A percentile compares a stretch with the other conserved stretches of the same genome.
Conservation (phyloP, 139 green algal genomes). For the Nannochloris sp. region DNA sequence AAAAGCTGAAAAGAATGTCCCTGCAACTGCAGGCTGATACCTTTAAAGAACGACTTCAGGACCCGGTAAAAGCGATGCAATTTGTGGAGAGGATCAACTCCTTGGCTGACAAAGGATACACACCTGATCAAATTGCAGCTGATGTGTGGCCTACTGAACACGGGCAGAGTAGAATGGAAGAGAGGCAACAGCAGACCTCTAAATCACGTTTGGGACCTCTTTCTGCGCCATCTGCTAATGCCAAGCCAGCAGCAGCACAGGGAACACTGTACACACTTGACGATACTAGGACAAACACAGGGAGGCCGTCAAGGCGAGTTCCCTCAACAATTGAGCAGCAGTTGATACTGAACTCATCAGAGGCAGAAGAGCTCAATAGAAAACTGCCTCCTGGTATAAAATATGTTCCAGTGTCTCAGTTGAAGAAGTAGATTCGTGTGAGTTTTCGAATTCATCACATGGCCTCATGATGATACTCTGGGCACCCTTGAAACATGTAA, state of each 20-base stretch:
- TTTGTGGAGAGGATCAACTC: background rate
- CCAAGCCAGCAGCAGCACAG: background rate
- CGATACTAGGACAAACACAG: background rate
- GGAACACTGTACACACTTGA: background rate
- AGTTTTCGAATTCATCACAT: no score
- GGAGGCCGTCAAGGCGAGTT: background rate
- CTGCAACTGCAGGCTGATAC: background rate
- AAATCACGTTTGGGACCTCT: no score
- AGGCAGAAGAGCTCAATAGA: slow-evolving; percentile 6
- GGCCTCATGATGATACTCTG: no score
- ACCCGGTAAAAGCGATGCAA: background rate
- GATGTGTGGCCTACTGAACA: background rate
- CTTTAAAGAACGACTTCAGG: slow-evolving; percentile 5
- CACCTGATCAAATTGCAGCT: background rate
- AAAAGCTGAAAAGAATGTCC: slow-evolving; percentile 35
- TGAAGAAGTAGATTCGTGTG: background rate
- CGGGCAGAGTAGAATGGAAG: no score
- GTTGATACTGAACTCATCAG: background rate
- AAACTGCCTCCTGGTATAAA: slow-evolving; percentile 7
- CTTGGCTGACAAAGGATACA: background rate
- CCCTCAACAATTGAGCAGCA: slow-evolving; percentile 1
- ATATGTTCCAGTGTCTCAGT: slow-evolving; percentile 5
- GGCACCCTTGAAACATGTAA: no score
- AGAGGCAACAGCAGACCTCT: no score
- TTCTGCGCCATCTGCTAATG: background rate